A percentile compares a stretch with the other conserved stretches of the same genome.
Evolutionary conservation across 352 stramenopile species (phyloP).

Genomic region (Globisporangium viniferum): DNA sequence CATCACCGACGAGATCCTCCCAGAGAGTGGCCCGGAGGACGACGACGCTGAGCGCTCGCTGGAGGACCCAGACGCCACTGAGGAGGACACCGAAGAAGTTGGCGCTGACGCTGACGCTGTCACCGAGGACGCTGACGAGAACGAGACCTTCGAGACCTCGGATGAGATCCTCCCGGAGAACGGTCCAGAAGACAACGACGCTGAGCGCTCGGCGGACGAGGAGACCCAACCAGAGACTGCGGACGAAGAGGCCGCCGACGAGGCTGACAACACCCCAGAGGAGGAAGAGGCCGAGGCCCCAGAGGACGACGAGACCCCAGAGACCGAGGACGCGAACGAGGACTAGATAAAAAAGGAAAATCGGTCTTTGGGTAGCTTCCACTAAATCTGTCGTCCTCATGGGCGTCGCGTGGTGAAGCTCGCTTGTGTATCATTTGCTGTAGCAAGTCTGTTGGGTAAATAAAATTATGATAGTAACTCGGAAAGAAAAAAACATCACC

Average conservation of each 20-base stretch:
- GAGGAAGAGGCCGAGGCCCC: too few relatives aligned
- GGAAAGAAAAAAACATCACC: neutral
- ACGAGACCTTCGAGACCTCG: neutral
- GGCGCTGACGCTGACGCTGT: neutral
- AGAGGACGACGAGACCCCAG: neutral
- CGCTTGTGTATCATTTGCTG: constrained; percentile 1
- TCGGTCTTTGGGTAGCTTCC: neutral
- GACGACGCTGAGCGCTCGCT: neutral
- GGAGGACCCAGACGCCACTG: neutral
- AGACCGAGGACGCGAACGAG: neutral
- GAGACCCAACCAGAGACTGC: neutral
- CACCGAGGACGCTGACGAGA: neutral
- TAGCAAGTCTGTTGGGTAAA: constrained; percentile 1
- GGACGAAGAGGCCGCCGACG: neutral
- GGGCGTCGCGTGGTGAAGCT: neutral
- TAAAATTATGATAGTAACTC: constrained; percentile 9
- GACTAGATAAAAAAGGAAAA: neutral
- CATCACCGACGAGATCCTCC: neutral
- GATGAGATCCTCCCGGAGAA: constrained; percentile 13
- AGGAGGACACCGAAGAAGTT: neutral
- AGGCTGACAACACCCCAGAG: neutral
- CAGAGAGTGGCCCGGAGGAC: neutral
- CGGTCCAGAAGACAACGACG: constrained; percentile 2
- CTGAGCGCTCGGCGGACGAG: constrained; percentile 1
- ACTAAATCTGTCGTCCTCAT: neutral